These are phyloP conservation scores for Gossypium lobatum DNA, from an alignment of 441 rosid species.

Conservation along the genomic window DNA sequence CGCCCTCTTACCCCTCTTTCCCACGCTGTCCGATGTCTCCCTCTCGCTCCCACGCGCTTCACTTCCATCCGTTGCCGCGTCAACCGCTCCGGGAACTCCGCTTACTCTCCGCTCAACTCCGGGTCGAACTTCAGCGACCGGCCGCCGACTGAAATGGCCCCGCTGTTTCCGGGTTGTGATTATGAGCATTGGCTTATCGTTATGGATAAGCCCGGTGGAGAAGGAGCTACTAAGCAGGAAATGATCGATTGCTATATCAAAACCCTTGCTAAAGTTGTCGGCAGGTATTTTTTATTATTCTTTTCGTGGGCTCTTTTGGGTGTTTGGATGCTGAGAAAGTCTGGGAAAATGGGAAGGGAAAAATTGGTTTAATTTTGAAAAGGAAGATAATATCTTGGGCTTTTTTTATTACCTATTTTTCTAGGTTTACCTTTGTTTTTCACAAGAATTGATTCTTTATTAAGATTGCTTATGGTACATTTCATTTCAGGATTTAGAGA, in stretches of 20 bases:
- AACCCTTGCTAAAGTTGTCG: slow-evolving; percentile 73
- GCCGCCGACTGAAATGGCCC: slow-evolving; percentile 96
- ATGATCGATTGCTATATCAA: slow-evolving; percentile 87
- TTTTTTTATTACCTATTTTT: neutral
- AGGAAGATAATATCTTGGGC: neutral
- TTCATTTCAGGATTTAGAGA: neutral
- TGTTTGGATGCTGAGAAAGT: neutral
- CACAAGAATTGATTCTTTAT: neutral
- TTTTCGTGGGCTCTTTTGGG: neutral
- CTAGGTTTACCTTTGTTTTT: neutral
- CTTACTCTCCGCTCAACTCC: slow-evolving; percentile 77
- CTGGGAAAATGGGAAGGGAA: neutral
- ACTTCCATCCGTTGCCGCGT: slow-evolving; percentile 59
- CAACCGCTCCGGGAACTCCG: slow-evolving; percentile 60
- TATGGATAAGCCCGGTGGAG: slow-evolving; percentile 94
- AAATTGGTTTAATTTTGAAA: neutral
- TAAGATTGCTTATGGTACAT: neutral
- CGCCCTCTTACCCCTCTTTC: slow-evolving; percentile 39
- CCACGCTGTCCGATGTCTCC: slow-evolving; percentile 31
- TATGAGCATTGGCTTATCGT: slow-evolving; percentile 96
- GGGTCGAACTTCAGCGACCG: slow-evolving; percentile 89
- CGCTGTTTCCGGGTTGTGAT: slow-evolving; percentile 90
- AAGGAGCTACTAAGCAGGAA: slow-evolving; percentile 75
- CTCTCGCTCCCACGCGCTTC: slow-evolving; percentile 30
- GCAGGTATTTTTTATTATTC: slow-evolving; percentile 38